Evolutionary conservation across 2,329 filamentous ascomycete genomes (phyloP), one percentile per base, ranked within the genome.

Genomic region (Colletotrichum orchidophilum): DNA sequence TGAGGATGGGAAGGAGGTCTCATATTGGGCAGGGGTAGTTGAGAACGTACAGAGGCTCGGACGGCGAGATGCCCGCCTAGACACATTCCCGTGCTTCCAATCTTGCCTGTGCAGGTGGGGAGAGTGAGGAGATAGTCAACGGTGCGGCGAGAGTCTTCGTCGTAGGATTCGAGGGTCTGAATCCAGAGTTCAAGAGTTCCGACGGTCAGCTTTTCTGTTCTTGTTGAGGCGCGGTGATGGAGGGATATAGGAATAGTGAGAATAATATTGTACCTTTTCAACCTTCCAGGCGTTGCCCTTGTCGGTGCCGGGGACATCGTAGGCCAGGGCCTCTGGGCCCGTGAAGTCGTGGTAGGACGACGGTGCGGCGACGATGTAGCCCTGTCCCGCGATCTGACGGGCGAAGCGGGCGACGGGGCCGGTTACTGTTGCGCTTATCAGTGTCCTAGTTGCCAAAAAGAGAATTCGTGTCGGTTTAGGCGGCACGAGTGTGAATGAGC

Each of bases 321-420:
- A 98, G 60, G 93, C 89, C 50, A 98, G 86, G 12, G 95, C 86
- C 77, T 96, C 94, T 0, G 95, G 94, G 5, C 93, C 93, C 1
- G 91, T 94, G 83, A 98, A 98, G 81, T 98, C 95, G 80, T 98
- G 95, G 82, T 97, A 98, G 35, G 92, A 95, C 42, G 93, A 96
- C 0, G 95, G 94, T 0, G 95, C 95, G 11, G 93, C 95, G 75
- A 96, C 95, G 75, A 98, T 97, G 85, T 97, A 98, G 77, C 95
- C 96, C 75, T 97, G 94, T 3, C 94, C 93, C 49, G 94, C 94
- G 76, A 98, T 97, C 80, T 97, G 95, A 71, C 95, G 91, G 62
- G 94, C 94, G 78, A 98, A 97, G 63, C 96, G 91, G 71, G 92
- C 89, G 29, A 98, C 95, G 1, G 95, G 95, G 1, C 95, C 95